Evolutionary conservation across 257 asterid species (phyloP), one percentile per base, ranked within the genome.

Genomic region (Gynochthodes officinalis): DNA sequence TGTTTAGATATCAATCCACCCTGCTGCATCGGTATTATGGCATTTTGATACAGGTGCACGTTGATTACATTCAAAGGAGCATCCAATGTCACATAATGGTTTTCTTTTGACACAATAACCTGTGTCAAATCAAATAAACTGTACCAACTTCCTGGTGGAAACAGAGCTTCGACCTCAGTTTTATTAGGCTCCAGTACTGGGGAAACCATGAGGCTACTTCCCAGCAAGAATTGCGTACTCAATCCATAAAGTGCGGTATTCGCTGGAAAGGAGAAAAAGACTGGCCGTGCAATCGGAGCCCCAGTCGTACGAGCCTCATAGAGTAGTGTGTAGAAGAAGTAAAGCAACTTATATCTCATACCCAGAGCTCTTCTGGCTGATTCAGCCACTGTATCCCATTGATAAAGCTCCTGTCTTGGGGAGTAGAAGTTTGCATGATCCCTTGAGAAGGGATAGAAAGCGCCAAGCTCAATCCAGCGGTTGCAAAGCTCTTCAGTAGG

Each of bases 401-500:
- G 99, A 75, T 95, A 95, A 79, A 92, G 99, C 88, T 95, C 97
- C 43, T 95, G 98, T 63, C 99, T 85, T 8, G 99, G 98, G 12
- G 97, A 92, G 70, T 85, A 85, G 64, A 81, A 90, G 69, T 92
- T 92, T 0, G 97, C 98, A 71, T 95, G 99, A 78, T 95, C 98
- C 67, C 99, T 85, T 3, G 98, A 92, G 69, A 92, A 95, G 0
- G 99, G 98, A 77, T 92, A 92, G 80, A 95, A 95, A 0, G 99
- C 99, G 0, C 98, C 99, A 2, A 92, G 65, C 73, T 95, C 96
- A 55, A 95, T 95, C 99, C 98, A 95, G 44, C 98, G 92, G 83
- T 95, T 95, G 85, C 97, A 95, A 9, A 95, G 94, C 82, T 92
- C 99, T 66, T 95, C 98, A 0, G 92, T 85, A 1, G 97, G 97